Evolutionary conservation across 192 early-diverging fungal genomes (phyloP).

Genomic region (Dispira simplex): DNA sequence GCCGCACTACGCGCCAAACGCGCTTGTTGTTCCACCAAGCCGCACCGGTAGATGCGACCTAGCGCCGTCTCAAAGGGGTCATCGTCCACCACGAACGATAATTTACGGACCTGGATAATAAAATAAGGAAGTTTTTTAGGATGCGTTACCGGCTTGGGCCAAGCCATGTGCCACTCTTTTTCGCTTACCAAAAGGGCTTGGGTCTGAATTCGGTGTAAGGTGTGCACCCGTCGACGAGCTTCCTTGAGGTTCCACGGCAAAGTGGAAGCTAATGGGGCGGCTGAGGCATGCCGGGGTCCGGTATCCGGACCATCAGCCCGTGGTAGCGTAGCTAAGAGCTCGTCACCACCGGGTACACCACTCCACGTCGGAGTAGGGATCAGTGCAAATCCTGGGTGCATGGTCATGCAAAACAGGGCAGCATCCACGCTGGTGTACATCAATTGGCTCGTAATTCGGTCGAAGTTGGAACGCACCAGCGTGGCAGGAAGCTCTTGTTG

Average conservation of each 20-base stretch:
- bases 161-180: constrained; percentile 2
- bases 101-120: constrained; percentile 21
- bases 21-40: constrained; percentile 28
- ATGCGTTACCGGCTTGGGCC: constrained; percentile 17
- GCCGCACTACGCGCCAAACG: constrained; percentile 26
- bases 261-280: neutral
- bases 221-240: constrained; percentile 8
- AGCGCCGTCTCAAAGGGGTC: constrained; percentile 36
- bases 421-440: neutral
- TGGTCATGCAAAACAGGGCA: neutral
- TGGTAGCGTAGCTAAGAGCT: too few species aligned
- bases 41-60: constrained; percentile 26
- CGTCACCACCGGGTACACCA: neutral
- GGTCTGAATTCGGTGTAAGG: neutral
- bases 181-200: neutral
- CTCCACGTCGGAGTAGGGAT: neutral
- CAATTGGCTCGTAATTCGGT: neutral
- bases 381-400: neutral
- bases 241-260: neutral
- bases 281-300: too few species aligned
- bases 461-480: neutral
- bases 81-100: constrained; percentile 28
- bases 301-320: too few species aligned
- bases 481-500: neutral
- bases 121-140: constrained; percentile 27